Percentiles rank a stretch among this genome's conserved stretches.
These are phyloP conservation scores for Phytophthora pseudosyringae DNA, from an alignment of 352 stramenopile genomes.

Conservation along the genomic window DNA sequence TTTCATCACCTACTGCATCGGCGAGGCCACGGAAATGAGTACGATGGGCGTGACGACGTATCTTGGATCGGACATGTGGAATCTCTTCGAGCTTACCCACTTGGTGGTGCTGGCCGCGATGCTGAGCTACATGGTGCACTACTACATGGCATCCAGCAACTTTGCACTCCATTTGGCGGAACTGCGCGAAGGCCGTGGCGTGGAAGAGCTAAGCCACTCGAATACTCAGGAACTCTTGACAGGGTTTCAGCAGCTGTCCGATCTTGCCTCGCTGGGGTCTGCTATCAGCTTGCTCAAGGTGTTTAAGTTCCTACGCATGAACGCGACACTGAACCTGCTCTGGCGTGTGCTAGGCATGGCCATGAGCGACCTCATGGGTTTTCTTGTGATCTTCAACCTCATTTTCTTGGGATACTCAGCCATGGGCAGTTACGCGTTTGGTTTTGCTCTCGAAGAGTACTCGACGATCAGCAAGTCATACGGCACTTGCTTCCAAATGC, in stretches of 20 bases:
- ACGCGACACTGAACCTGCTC: constrained; percentile 87
- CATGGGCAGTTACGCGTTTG: constrained; percentile 88
- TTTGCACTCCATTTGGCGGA: constrained; percentile 56
- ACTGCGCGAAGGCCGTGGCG: constrained; percentile 40
- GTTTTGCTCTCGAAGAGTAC: constrained; percentile 84
- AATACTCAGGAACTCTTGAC: constrained; percentile 68
- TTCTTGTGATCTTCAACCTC: constrained; percentile 89
- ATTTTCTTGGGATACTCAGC: constrained; percentile 89
- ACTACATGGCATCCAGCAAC: constrained; percentile 64
- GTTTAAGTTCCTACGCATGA: constrained; percentile 92
- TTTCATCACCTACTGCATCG: constrained; percentile 82
- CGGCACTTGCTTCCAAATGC: constrained; percentile 89
- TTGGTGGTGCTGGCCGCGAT: constrained; percentile 66
- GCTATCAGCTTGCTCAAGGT: constrained; percentile 87
- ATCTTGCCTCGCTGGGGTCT: constrained; percentile 75
- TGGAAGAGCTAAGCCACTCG: constrained; percentile 67
- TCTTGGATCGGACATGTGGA: constrained; percentile 87
- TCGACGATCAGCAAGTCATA: constrained; percentile 85
- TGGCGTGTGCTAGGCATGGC: constrained; percentile 88
- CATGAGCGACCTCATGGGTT: constrained; percentile 86
- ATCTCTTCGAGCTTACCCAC: constrained; percentile 87
- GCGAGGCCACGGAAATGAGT: constrained; percentile 77
- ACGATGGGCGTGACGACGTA: constrained; percentile 82
- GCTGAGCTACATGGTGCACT: constrained; percentile 71
- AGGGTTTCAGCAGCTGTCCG: constrained; percentile 76